Percentiles rank a stretch among this genome's conserved stretches.
phyloP scores from a whole-genome alignment of 495 filamentous ascomycete species.

The Daldinia bambusicola region DNA sequence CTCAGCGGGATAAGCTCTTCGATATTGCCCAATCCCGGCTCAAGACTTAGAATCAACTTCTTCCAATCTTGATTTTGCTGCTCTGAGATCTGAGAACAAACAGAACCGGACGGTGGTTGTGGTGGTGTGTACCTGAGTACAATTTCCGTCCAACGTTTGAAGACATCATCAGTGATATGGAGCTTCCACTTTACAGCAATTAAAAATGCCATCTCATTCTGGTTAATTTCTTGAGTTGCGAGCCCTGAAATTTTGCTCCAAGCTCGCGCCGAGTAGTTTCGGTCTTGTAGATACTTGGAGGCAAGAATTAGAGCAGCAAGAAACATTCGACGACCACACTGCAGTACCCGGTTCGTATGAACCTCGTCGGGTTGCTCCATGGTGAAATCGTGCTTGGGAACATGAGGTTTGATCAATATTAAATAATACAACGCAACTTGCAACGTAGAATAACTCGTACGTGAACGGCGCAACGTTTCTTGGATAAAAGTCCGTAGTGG shows the following conservation, averaged over 20 bases:
- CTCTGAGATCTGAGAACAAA: constrained; percentile 52
- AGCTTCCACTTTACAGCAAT: constrained; percentile 91
- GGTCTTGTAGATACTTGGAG: constrained; percentile 97
- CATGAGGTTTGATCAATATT: constrained; percentile 89
- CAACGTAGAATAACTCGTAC: constrained; percentile 95
- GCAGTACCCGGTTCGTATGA: constrained; percentile 79
- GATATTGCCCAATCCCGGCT: constrained; percentile 77
- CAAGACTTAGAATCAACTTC: constrained; percentile 77
- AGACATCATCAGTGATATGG: constrained; percentile 87
- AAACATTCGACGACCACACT: constrained; percentile 98
- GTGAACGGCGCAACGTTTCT: constrained; percentile 92
- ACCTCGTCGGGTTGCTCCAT: constrained; percentile 85
- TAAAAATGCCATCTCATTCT: constrained; percentile 94
- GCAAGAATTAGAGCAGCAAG: constrained; percentile 90
- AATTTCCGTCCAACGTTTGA: constrained; percentile 92
- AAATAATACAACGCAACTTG: constrained; percentile 98
- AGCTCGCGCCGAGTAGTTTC: constrained; percentile 94
- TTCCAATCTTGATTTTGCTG: constrained; percentile 72
- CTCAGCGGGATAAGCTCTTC: constrained; percentile 55
- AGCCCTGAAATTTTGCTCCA: constrained; percentile 99
- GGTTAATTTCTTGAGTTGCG: constrained; percentile 90
- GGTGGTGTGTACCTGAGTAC: constrained; percentile 84
- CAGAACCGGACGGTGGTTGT: constrained; percentile 66
- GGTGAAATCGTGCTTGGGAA: constrained; percentile 83
- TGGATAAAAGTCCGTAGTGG: constrained; percentile 96